Percentiles rank a stretch among this genome's conserved stretches.
phyloP scores from a whole-genome alignment of 1,284 basidiomycete species.

The Sutorius eximius region DNA sequence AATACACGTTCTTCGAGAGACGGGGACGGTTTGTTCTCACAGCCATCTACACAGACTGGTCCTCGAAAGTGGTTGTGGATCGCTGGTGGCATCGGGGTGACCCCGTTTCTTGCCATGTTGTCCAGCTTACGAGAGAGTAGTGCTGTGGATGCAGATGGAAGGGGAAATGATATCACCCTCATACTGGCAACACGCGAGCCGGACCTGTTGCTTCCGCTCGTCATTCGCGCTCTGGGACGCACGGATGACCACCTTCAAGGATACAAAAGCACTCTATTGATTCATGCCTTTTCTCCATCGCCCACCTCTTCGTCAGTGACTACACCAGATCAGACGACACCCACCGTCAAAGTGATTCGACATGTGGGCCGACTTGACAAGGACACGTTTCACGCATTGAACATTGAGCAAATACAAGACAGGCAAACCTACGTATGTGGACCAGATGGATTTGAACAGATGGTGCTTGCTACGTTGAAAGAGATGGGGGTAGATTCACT shows the following conservation, averaged over 20 bases:
- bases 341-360: constrained; percentile 11
- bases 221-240: constrained; percentile 7
- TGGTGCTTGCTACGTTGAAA: constrained; percentile 11
- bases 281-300: constrained; percentile 27
- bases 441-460: constrained; percentile 25
- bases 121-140: constrained; percentile 5
- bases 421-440: constrained; percentile 25
- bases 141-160: no score
- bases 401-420: constrained; percentile 6
- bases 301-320: neutral
- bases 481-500: constrained; percentile 20
- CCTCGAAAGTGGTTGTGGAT: constrained; percentile 22
- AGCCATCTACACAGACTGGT: neutral
- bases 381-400: constrained; percentile 4
- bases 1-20: neutral
- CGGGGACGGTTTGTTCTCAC: neutral
- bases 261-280: constrained; percentile 5
- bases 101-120: constrained; percentile 34
- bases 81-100: constrained; percentile 31
- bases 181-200: constrained; percentile 31
- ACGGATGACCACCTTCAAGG: neutral
- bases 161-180: constrained; percentile 19
- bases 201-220: constrained; percentile 23
- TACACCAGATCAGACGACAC: neutral
- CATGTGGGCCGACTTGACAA: constrained; percentile 19